Evolutionary conservation across 2,329 filamentous ascomycete genomes (phyloP).

Genomic region (Aspergillus udagawae): DNA sequence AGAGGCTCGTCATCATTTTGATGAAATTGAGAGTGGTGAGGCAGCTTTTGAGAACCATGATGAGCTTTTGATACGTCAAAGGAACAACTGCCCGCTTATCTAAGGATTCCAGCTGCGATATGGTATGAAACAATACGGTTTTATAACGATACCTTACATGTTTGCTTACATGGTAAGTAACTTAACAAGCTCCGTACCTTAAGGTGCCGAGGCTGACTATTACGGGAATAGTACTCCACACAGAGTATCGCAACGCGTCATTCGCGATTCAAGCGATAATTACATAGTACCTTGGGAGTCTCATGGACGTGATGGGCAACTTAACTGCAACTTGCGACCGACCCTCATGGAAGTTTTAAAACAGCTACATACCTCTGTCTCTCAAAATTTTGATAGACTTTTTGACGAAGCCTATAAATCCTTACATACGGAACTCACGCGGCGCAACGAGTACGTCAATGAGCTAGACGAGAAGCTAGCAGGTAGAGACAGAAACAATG

Average conservation of each 20-base stretch:
- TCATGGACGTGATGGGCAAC: not conserved
- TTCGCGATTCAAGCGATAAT: not conserved
- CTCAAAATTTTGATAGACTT: constrained; percentile 22
- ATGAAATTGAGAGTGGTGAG: not conserved
- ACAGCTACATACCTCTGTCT: constrained; percentile 26
- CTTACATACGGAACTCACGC: constrained; percentile 20
- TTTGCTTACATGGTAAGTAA: not conserved
- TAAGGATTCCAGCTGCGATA: not conserved
- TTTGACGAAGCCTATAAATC: constrained; percentile 27
- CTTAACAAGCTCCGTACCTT: too few relatives aligned
- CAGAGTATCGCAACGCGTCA: not conserved
- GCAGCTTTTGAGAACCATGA: not conserved
- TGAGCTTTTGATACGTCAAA: not conserved
- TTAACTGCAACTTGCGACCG: not conserved
- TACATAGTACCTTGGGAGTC: not conserved
- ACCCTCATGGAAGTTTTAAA: constrained; percentile 29
- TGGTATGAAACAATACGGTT: not conserved
- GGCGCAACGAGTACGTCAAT: constrained; percentile 17
- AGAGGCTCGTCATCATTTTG: not conserved
- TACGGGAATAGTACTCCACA: not conserved
- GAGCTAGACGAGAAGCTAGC: constrained; percentile 20
- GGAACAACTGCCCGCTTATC: constrained; percentile 5
- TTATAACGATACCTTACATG: not conserved
- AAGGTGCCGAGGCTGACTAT: not conserved
- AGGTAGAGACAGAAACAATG: constrained; percentile 15